These are phyloP conservation scores for Chlorella sp. DNA, from an alignment of 139 green algal genomes.

Conservation along the genomic window DNA sequence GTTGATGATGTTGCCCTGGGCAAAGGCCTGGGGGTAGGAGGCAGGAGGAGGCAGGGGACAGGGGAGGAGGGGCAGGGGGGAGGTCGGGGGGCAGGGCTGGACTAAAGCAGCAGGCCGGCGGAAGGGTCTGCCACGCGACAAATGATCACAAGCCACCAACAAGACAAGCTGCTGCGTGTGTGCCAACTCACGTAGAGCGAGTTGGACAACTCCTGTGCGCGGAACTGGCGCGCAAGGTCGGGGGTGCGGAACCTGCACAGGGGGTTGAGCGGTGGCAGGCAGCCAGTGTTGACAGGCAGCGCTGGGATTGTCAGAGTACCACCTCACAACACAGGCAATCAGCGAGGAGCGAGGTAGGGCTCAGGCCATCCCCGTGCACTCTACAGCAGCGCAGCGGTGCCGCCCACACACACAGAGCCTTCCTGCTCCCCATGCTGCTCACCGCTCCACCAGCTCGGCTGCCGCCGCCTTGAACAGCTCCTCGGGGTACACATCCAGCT, in stretches of 20 bases:
- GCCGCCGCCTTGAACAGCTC: slow-evolving; percentile 41
- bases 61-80: not conserved
- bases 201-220: slow-evolving; percentile 47
- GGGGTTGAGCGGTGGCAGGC: too few species aligned
- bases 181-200: slow-evolving; percentile 9
- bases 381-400: not conserved
- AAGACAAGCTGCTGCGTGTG: too few species aligned
- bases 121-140: too few species aligned
- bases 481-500: slow-evolving; percentile 46
- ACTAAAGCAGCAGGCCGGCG: too few species aligned
- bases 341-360: too few species aligned
- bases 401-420: not conserved
- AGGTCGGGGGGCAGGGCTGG: too few species aligned
- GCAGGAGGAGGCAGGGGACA: not conserved
- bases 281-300: too few species aligned
- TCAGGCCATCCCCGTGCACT: too few species aligned
- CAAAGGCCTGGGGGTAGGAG: slow-evolving; percentile 14
- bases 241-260: slow-evolving; percentile 11
- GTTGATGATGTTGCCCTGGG: slow-evolving; percentile 30
- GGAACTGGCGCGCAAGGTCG: slow-evolving; percentile 32
- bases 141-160: too few species aligned
- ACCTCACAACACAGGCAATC: too few species aligned
- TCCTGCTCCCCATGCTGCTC: not conserved
- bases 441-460: slow-evolving; percentile 26
- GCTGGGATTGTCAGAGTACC: too few species aligned